These are phyloP conservation scores for button mushroom (Agaricus bisporus) DNA, from an alignment of 768 basidiomycete genomes.

Conservation along the genomic window DNA sequence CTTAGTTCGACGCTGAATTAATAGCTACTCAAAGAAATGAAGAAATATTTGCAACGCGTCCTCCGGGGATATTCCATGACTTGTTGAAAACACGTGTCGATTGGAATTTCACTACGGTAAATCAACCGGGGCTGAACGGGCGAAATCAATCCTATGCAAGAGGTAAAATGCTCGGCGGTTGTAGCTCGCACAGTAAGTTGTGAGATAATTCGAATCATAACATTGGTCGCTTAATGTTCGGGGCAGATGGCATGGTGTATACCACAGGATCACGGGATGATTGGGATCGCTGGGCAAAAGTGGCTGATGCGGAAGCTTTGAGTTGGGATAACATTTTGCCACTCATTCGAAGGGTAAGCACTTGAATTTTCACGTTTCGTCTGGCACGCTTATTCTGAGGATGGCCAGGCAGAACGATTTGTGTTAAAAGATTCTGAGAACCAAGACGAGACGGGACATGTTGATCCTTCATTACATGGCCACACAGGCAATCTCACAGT, in stretches of 20 bases:
- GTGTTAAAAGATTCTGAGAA: slow-evolving; percentile 4
- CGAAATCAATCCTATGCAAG: slow-evolving; percentile 4
- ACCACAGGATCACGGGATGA: slow-evolving; percentile 28
- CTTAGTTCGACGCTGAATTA: background rate
- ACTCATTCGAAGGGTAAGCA: slow-evolving; percentile 19
- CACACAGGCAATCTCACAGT: slow-evolving; percentile 4
- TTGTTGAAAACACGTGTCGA: slow-evolving; percentile 9
- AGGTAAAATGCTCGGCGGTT: slow-evolving; percentile 10
- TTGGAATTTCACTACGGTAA: slow-evolving; percentile 14
- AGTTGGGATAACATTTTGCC: slow-evolving; percentile 25
- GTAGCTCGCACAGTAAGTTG: slow-evolving; percentile 12
- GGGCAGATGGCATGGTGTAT: slow-evolving; percentile 22
- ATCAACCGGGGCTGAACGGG: slow-evolving; percentile 9
- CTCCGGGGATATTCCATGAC: background rate
- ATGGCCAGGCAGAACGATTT: slow-evolving; percentile 4
- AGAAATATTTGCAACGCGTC: slow-evolving; percentile 3
- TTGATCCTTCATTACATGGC: slow-evolving; percentile 10
- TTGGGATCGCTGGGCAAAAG: slow-evolving; percentile 24
- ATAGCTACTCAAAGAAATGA: background rate
- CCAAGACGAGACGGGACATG: slow-evolving; percentile 9
- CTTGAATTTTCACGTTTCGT: background rate
- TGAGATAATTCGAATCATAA: background rate
- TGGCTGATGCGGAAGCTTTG: slow-evolving; percentile 25
- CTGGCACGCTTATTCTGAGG: background rate
- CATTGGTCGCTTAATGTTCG: too few species aligned